phyloP scores from a whole-genome alignment of 352 stramenopile species.

The Phytophthora foliorum region DNA sequence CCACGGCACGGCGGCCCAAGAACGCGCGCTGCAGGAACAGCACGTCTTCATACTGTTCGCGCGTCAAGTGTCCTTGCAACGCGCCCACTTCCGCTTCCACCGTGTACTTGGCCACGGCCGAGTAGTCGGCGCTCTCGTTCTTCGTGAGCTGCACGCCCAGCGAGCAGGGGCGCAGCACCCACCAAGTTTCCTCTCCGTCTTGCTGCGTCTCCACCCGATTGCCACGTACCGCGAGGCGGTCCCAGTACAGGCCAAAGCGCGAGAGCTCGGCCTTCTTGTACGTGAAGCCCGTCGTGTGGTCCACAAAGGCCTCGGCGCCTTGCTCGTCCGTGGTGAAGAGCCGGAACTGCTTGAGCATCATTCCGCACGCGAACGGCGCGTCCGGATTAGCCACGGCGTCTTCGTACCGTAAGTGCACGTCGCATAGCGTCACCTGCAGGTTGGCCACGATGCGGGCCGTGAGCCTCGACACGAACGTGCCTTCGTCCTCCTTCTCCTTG shows the following conservation, averaged over 20 bases:
- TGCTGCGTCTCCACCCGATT: constrained; percentile 48
- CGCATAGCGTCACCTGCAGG: constrained; percentile 75
- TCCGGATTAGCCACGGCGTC: constrained; percentile 72
- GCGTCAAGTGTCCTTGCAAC: constrained; percentile 63
- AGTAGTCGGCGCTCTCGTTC: constrained; percentile 83
- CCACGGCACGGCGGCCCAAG: constrained; percentile 61
- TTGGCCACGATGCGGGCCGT: constrained; percentile 85
- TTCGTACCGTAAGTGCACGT: constrained; percentile 85
- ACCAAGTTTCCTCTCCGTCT: constrained; percentile 26
- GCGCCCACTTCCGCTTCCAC: constrained; percentile 61
- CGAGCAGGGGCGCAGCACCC: constrained; percentile 64
- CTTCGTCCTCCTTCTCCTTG: constrained; percentile 67
- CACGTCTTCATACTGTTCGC: constrained; percentile 87
- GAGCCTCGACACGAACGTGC: constrained; percentile 82
- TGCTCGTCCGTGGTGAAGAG: constrained; percentile 82
- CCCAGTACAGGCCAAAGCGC: constrained; percentile 74
- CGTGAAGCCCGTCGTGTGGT: constrained; percentile 60
- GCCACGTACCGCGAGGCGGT: constrained; percentile 48
- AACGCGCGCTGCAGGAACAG: constrained; percentile 81
- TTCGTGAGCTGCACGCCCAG: constrained; percentile 77
- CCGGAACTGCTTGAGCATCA: constrained; percentile 74
- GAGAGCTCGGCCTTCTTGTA: constrained; percentile 73
- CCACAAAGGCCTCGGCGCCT: constrained; percentile 74
- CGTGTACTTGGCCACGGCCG: constrained; percentile 71
- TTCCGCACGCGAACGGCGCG: constrained; percentile 71